Evolutionary conservation across 768 basidiomycete genomes (phyloP).

Genomic region (Gloeophyllum trabeum): DNA sequence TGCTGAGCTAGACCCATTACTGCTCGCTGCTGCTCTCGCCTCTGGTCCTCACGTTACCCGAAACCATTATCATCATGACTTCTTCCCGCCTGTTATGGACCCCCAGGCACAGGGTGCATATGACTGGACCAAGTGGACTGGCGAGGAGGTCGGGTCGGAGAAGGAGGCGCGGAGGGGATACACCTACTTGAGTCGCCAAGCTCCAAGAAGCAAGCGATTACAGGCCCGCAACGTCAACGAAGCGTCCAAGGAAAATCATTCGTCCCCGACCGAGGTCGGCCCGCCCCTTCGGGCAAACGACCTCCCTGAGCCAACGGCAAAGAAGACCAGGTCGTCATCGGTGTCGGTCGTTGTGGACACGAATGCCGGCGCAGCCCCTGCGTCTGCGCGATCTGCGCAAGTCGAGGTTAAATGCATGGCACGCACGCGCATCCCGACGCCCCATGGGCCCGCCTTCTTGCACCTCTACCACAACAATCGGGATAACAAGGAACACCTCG

Average conservation of each 20-base stretch:
- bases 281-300: constrained; percentile 27
- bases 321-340: constrained; percentile 28
- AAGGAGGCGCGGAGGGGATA: constrained; percentile 33
- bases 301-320: constrained; percentile 19
- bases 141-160: constrained; percentile 25
- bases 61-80: constrained; percentile 80
- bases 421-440: constrained; percentile 93
- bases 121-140: constrained; percentile 48
- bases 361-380: constrained; percentile 12
- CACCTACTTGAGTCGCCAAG: constrained; percentile 66
- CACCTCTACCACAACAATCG: constrained; percentile 91
- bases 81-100: constrained; percentile 48
- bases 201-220: constrained; percentile 43
- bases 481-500: constrained; percentile 92
- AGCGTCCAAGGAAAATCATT: constrained; percentile 41
- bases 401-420: constrained; percentile 90
- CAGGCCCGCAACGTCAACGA: too few species aligned
- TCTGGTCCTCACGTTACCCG: constrained; percentile 72
- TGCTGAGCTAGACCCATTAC: constrained; percentile 65
- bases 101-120: constrained; percentile 39
- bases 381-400: constrained; percentile 9
- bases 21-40: constrained; percentile 67
- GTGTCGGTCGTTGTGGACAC: constrained; percentile 15
- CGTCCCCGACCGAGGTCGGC: constrained; percentile 22
- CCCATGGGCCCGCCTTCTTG: constrained; percentile 86